These are phyloP conservation scores for Glomus cerebriforme DNA, from an alignment of 192 early-diverging fungal genomes.

Conservation along the genomic window DNA sequence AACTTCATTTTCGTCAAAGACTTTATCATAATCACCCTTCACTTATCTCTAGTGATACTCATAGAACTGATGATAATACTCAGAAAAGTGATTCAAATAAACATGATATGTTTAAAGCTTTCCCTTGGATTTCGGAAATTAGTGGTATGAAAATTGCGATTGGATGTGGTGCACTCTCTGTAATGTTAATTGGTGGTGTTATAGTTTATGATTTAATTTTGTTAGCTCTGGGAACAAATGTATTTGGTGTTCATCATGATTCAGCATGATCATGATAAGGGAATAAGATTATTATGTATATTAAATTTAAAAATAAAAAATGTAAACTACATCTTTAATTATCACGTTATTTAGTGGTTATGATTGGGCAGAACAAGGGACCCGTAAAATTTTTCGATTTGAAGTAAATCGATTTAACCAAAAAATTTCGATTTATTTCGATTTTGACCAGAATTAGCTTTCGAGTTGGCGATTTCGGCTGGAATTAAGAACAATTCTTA, in stretches of 20 bases:
- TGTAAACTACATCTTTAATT: too few species aligned
- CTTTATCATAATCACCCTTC: not conserved
- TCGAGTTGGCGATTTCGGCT: too few species aligned
- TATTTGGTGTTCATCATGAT: constrained; percentile 20
- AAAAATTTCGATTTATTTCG: too few species aligned
- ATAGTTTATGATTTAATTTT: constrained; percentile 56
- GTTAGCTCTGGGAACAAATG: constrained; percentile 47
- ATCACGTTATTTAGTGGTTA: too few species aligned
- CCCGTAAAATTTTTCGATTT: too few species aligned
- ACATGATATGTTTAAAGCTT: constrained; percentile 30
- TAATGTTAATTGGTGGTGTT: constrained; percentile 45
- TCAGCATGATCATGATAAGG: not conserved
- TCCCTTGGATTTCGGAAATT: constrained; percentile 20
- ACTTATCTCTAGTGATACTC: not conserved
- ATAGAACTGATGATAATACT: constrained; percentile 17
- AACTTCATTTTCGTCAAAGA: not conserved
- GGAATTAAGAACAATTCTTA: too few species aligned
- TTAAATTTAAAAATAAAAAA: too few species aligned
- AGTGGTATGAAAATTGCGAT: constrained; percentile 36
- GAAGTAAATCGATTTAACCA: too few species aligned
- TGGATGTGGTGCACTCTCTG: constrained; percentile 35
- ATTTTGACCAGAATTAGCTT: too few species aligned
- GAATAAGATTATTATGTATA: too few species aligned
- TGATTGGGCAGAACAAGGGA: too few species aligned
- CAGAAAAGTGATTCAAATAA: constrained; percentile 32